A percentile compares a stretch with the other conserved stretches of the same genome.
Evolutionary conservation across 2,329 filamentous ascomycete species (phyloP).

Genomic region (Colletotrichum zoysiae): DNA sequence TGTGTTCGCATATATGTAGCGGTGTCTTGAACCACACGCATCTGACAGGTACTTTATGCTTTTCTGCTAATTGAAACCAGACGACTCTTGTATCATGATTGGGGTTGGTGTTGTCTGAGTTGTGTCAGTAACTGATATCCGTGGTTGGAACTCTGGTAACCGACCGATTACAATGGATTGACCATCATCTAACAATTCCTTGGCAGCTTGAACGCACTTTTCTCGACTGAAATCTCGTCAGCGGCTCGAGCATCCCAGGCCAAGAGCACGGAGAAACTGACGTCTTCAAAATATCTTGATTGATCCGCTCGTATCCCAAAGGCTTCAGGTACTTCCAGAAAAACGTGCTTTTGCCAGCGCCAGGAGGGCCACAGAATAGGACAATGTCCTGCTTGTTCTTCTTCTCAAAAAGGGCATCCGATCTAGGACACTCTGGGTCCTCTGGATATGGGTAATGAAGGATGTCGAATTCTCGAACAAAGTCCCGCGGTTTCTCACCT

Average conservation of each 20-base stretch:
- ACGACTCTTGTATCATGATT: conserved; percentile 80
- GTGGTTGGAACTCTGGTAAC: conserved; percentile 46
- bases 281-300: conserved; percentile 89
- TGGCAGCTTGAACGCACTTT: conserved; percentile 79
- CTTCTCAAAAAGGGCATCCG: conserved; percentile 66
- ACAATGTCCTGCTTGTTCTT: conserved; percentile 79
- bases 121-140: conserved; percentile 11
- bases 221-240: conserved; percentile 58
- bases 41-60: conserved; percentile 79
- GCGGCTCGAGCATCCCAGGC: not conserved
- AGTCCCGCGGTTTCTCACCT: conserved; percentile 73
- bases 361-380: conserved; percentile 89
- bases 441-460: conserved; percentile 62
- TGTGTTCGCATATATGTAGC: conserved; percentile 81
- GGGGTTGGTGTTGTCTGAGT: conserved; percentile 92
- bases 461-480: conserved; percentile 79
- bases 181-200: conserved; percentile 72
- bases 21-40: conserved; percentile 87
- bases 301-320: conserved; percentile 85
- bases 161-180: conserved; percentile 82
- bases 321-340: conserved; percentile 84
- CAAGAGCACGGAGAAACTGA: conserved; percentile 44
- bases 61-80: conserved; percentile 82
- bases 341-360: conserved; percentile 92
- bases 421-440: conserved; percentile 42